Evolutionary conservation across 169 alveolate species (phyloP).

Genomic region (Plasmodium inui): DNA sequence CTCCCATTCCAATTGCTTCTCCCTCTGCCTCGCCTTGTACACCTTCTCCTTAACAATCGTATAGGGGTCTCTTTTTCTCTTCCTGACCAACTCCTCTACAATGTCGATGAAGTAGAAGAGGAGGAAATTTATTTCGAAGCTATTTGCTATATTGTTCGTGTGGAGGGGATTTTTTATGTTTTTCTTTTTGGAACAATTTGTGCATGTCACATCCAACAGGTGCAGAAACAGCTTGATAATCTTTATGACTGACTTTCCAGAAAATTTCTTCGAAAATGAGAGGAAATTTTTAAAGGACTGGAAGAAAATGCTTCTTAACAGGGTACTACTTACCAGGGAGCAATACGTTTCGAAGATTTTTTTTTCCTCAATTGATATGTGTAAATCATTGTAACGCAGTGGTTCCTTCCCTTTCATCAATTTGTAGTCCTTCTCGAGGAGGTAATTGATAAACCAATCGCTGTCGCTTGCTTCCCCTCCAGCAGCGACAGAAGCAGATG

Average conservation of each 20-base stretch:
- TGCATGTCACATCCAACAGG: conserved; percentile 6
- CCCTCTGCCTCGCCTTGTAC: not conserved
- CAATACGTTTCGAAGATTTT: conserved; percentile 3
- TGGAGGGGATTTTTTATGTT: not conserved
- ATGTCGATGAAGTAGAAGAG: conserved; percentile 19
- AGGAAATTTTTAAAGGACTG: conserved; percentile 64
- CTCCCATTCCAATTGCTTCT: not conserved
- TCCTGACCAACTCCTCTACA: conserved; percentile 11
- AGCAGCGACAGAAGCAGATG: not conserved
- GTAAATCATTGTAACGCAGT: conserved; percentile 11
- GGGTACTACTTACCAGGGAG: conserved; percentile 15
- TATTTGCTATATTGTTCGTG: conserved; percentile 59
- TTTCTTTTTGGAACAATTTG: conserved; percentile 45
- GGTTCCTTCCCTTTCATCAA: conserved; percentile 40
- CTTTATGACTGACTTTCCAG: conserved; percentile 58
- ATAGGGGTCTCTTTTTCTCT: conserved; percentile 43
- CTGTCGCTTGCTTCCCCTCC: not conserved
- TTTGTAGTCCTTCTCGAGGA: conserved; percentile 21
- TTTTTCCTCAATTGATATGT: conserved; percentile 27
- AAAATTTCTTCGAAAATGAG: conserved; percentile 63
- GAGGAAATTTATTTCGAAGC: conserved; percentile 60
- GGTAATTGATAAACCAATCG: conserved; percentile 5
- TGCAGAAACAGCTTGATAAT: conserved; percentile 40
- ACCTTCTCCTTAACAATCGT: conserved; percentile 64
- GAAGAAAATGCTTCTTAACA: conserved; percentile 37